Conservation (phyloP, 176 grass and related monocot genomes). For the Alopecurus myosuroides region DNA sequence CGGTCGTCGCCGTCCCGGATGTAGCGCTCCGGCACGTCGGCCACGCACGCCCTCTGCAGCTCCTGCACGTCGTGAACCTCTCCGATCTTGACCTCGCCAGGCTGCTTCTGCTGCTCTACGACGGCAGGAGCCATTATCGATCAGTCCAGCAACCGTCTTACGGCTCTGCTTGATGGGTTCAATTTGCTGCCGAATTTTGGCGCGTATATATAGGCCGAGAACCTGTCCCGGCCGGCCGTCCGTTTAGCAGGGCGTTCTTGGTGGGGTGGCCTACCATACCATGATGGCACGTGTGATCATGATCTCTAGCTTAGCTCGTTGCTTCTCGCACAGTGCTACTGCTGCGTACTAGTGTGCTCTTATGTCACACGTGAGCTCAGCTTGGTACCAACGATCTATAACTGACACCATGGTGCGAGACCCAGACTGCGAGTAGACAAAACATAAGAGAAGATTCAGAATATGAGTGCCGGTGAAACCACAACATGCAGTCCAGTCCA, state of each 20-base stretch:
- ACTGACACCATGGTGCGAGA: too few relatives aligned
- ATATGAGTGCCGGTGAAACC: conserved; percentile 2
- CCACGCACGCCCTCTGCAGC: conserved; percentile 32
- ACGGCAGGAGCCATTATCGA: conserved; percentile 18
- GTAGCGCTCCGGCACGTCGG: conserved; percentile 58
- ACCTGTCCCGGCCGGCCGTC: background rate
- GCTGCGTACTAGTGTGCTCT: background rate
- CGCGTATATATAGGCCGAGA: background rate
- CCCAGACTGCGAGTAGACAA: too few relatives aligned
- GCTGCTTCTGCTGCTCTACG: background rate
- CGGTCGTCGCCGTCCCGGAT: conserved; percentile 49
- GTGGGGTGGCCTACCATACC: conserved; percentile 17
- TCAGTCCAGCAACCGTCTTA: too few relatives aligned
- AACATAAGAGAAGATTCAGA: conserved; percentile 7
- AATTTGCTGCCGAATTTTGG: background rate
- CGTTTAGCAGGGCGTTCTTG: too few relatives aligned
- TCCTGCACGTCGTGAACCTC: conserved; percentile 73
- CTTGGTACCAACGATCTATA: too few relatives aligned
- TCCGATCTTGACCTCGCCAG: conserved; percentile 29
- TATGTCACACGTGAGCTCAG: conserved; percentile 9
- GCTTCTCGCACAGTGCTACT: background rate
- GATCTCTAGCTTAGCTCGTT: background rate
- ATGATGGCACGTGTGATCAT: background rate
- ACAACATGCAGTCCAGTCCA: background rate
- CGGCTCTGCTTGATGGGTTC: too few relatives aligned